These are phyloP conservation scores for Hsuehochloa calcarea DNA, from an alignment of 176 grass and related monocot species.

Conservation along the genomic window DNA sequence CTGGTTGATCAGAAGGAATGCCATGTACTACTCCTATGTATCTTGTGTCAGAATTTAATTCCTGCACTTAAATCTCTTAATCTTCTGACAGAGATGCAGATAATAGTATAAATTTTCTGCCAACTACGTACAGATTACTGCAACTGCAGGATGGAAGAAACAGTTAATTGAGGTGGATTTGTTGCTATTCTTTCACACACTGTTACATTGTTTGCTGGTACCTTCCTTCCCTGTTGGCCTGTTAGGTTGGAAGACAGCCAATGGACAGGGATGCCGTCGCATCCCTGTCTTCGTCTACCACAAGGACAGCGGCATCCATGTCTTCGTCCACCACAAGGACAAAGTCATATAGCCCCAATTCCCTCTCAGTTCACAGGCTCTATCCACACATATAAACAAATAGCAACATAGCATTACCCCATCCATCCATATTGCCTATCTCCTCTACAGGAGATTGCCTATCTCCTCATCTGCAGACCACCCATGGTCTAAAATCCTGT, in stretches of 20 bases:
- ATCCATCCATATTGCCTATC: background rate
- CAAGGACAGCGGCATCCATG: too few species aligned
- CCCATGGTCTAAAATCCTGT: background rate
- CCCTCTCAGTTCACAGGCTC: background rate
- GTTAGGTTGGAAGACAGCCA: background rate
- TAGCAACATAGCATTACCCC: background rate
- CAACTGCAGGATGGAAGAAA: background rate
- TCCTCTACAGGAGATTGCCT: background rate
- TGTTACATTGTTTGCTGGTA: background rate
- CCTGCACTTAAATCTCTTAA: background rate
- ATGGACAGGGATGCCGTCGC: background rate
- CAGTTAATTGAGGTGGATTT: background rate
- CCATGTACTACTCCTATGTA: background rate
- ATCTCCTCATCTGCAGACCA: background rate
- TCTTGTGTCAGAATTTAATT: background rate
- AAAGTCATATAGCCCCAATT: background rate
- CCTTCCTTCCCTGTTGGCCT: background rate
- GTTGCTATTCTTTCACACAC: background rate
- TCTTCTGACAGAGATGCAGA: background rate
- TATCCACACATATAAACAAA: background rate
- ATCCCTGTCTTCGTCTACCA: slow-evolving; percentile 18
- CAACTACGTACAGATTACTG: background rate
- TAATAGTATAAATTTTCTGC: background rate
- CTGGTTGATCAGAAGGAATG: background rate
- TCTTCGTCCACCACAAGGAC: slow-evolving; percentile 4